Evolutionary conservation across 768 basidiomycete genomes (phyloP).

Genomic region (Rhizopogon vesiculosus): DNA sequence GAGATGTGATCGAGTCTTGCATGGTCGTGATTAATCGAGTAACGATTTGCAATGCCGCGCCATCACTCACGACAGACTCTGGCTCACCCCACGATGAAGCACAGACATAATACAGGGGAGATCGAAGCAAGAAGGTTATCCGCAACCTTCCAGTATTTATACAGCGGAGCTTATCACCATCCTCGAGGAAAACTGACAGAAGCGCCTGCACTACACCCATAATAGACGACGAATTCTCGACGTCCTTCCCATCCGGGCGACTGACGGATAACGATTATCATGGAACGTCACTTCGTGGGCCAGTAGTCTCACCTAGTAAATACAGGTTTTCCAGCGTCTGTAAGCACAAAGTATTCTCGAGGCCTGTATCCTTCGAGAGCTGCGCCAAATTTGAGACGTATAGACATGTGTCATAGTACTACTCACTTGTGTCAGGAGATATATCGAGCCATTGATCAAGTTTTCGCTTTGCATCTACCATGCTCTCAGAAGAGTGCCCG

Average conservation of each 20-base stretch:
- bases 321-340: slow-evolving; percentile 97
- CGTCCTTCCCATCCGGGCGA: slow-evolving; percentile 49
- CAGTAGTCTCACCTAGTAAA: slow-evolving; percentile 64
- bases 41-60: not conserved
- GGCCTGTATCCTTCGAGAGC: slow-evolving; percentile 26
- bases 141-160: slow-evolving; percentile 79
- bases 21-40: slow-evolving; percentile 34
- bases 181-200: slow-evolving; percentile 92
- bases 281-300: not conserved
- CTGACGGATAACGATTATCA: slow-evolving; percentile 22
- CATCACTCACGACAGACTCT: slow-evolving; percentile 79
- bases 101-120: slow-evolving; percentile 90
- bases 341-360: slow-evolving; percentile 88
- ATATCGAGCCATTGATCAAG: slow-evolving; percentile 17
- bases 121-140: slow-evolving; percentile 81
- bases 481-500: slow-evolving; percentile 14
- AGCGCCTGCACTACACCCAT: slow-evolving; percentile 95
- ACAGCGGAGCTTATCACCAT: slow-evolving; percentile 79
- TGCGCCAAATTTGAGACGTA: not conserved
- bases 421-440: slow-evolving; percentile 35
- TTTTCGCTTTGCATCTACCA: slow-evolving; percentile 26
- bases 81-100: slow-evolving; percentile 94
- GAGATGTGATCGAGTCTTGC: slow-evolving; percentile 88
- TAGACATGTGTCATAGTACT: not conserved
- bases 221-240: slow-evolving; percentile 66